These are phyloP conservation scores for Agaricus subrufescens DNA, from an alignment of 768 basidiomycete genomes.

Conservation along the genomic window DNA sequence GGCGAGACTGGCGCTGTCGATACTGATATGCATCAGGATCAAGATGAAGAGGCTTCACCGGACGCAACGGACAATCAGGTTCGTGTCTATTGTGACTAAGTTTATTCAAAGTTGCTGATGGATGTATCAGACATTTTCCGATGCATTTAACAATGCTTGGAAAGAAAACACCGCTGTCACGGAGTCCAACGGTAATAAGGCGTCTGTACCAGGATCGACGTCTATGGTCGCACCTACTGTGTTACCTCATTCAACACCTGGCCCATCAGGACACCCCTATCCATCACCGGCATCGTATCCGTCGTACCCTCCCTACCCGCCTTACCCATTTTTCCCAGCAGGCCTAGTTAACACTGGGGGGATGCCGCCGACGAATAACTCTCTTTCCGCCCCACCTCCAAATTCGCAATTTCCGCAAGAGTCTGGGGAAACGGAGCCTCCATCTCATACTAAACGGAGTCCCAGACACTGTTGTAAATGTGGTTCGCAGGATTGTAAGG, in stretches of 20 bases:
- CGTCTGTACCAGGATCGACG: slow-evolving; percentile 7
- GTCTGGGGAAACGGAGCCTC: slow-evolving; percentile 1
- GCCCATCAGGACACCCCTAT: slow-evolving; percentile 12
- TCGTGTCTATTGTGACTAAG: neutral
- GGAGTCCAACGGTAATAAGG: slow-evolving; percentile 15
- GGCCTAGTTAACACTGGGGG: neutral
- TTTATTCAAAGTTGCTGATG: neutral
- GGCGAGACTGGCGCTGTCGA: slow-evolving; percentile 14
- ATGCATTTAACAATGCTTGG: slow-evolving; percentile 61
- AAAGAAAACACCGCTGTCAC: slow-evolving; percentile 47
- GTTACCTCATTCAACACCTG: slow-evolving; percentile 5
- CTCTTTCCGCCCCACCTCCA: neutral
- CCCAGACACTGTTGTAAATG: slow-evolving; percentile 80
- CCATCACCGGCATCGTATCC: slow-evolving; percentile 15
- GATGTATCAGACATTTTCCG: slow-evolving; percentile 34
- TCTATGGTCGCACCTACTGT: slow-evolving; percentile 1
- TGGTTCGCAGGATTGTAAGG: slow-evolving; percentile 76
- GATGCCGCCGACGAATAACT: slow-evolving; percentile 13
- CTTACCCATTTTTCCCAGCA: slow-evolving; percentile 17
- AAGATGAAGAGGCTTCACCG: neutral
- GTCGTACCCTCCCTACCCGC: slow-evolving; percentile 20
- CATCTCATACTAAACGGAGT: slow-evolving; percentile 44
- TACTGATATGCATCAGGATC: slow-evolving; percentile 1
- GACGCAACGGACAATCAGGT: slow-evolving; percentile 5
- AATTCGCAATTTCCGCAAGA: slow-evolving; percentile 6